Conservation (phyloP, 495 filamentous ascomycete genomes). For the Halenospora varia region DNA sequence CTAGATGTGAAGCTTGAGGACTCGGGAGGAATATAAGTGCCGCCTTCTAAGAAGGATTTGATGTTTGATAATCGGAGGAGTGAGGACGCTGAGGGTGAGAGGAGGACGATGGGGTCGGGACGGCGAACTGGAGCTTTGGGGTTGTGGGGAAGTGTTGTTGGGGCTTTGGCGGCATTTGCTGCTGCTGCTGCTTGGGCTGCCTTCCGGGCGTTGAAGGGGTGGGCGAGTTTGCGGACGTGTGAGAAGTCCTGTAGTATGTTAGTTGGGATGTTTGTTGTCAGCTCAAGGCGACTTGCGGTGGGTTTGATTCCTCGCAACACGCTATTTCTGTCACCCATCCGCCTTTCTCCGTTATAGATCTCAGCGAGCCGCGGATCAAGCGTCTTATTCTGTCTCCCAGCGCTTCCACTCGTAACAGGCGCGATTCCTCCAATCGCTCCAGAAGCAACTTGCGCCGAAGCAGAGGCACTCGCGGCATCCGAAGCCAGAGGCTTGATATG, state of each 20-base stretch:
- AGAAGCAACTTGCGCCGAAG: conserved; percentile 45
- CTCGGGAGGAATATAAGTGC: conserved; percentile 75
- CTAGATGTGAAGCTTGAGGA: conserved; percentile 50
- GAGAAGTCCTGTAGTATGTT: conserved; percentile 75
- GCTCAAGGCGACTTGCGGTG: conserved; percentile 55
- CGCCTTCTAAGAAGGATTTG: conserved; percentile 88
- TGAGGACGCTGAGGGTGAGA: conserved; percentile 96
- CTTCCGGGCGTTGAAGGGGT: conserved; percentile 52
- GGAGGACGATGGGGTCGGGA: conserved; percentile 92
- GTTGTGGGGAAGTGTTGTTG: conserved; percentile 38
- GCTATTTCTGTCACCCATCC: conserved; percentile 88
- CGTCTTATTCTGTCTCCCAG: conserved; percentile 45
- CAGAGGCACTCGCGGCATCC: conserved; percentile 42
- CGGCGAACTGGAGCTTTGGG: conserved; percentile 51
- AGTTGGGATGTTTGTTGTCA: conserved; percentile 7
- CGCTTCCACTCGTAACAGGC: conserved; percentile 50
- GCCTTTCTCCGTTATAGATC: conserved; percentile 87
- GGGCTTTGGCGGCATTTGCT: conserved; percentile 44
- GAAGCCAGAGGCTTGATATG: conserved; percentile 81
- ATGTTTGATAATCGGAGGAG: conserved; percentile 97
- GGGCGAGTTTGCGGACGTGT: conserved; percentile 81
- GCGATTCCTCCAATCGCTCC: conserved; percentile 40
- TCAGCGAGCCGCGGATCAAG: conserved; percentile 76
- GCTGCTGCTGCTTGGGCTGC: conserved; percentile 37
- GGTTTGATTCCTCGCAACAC: conserved; percentile 85